These are phyloP conservation scores for Candida argentea DNA, from an alignment of 805 yeast species.

Conservation along the genomic window DNA sequence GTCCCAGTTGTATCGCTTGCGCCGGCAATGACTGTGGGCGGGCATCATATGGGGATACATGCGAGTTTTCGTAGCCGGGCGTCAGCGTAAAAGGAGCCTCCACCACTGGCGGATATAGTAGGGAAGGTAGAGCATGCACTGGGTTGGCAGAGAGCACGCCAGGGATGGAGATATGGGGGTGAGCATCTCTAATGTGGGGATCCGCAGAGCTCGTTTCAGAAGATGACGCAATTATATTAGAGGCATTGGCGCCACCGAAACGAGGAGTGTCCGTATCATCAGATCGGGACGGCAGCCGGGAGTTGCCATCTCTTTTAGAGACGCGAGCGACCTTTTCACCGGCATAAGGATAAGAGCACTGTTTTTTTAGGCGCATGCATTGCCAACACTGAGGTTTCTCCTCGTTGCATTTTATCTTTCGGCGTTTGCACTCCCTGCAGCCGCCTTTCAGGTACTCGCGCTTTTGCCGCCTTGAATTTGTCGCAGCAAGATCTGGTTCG, in stretches of 20 bases:
- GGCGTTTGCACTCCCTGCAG: conserved; percentile 32
- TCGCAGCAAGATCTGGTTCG: too few species aligned
- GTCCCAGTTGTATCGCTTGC: background rate
- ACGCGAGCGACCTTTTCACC: conserved; percentile 29
- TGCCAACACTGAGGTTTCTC: conserved; percentile 24
- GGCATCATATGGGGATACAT: background rate
- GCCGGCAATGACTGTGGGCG: background rate
- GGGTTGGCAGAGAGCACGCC: too few species aligned
- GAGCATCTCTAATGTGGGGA: too few species aligned
- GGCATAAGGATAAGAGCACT: conserved; percentile 25
- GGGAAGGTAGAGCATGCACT: too few species aligned
- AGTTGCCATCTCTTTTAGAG: conserved; percentile 6
- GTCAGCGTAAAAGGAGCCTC: too few species aligned
- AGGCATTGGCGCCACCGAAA: too few species aligned
- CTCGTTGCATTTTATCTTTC: conserved; percentile 34
- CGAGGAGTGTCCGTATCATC: too few species aligned
- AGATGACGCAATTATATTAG: too few species aligned
- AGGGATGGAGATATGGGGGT: too few species aligned
- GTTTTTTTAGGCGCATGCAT: conserved; percentile 21
- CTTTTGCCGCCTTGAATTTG: conserved; percentile 4
- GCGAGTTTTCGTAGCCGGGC: background rate
- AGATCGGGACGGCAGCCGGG: too few species aligned
- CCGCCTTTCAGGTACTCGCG: conserved; percentile 28
- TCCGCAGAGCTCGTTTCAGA: too few species aligned
- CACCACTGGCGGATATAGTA: too few species aligned